Evolutionary conservation across 148 eudicot genomes (phyloP), one percentile per base, ranked within the genome.

Genomic region (Vaccinium vitisidaea): DNA sequence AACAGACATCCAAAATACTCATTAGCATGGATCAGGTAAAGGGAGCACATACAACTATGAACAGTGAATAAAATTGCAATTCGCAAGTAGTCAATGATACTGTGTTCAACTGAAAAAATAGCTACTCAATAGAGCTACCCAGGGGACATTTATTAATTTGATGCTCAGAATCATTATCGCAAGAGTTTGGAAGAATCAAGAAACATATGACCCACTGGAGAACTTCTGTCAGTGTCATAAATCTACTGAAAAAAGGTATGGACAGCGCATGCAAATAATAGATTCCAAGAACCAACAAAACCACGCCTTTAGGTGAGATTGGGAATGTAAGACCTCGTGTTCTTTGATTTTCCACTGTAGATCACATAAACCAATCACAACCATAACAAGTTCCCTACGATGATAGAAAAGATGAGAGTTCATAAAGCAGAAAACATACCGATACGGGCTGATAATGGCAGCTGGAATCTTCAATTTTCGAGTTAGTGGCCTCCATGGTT

Each of bases 401-500:
- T 14, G 14, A 11, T 6, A 69, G 16, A 69, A 49, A 58, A 50
- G 23, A 5, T 50, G 23, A 63, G 67, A 86, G 12, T 73, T 75
- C 54, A 87, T 32, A 32, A 75, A 56, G 52, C 30, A 75, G 80
- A 80, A 21, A 52, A 83, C 14, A 21, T 89, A 95, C 98, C 98
- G 84, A 70, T 95, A 95, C 65, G 98, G 98, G 82, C 98, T 95
- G 77, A 95, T 89, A 88, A 95, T 70, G 59, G 92, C 98, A 87
- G 98, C 98, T 25, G 92, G 95, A 83, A 95, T 94, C 91, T 89
- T 93, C 46, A 95, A 67, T 86, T 94, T 95, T 43, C 98, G 93
- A 4, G 98, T 94, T 74, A 95, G 94, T 46, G 98, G 98, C 88
- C 95, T 93, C 98, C 98, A 95, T 5, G 98, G 98, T 87, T 93